Conservation (phyloP, 352 stramenopile genomes). For the Globisporangium paroecandrum region DNA sequence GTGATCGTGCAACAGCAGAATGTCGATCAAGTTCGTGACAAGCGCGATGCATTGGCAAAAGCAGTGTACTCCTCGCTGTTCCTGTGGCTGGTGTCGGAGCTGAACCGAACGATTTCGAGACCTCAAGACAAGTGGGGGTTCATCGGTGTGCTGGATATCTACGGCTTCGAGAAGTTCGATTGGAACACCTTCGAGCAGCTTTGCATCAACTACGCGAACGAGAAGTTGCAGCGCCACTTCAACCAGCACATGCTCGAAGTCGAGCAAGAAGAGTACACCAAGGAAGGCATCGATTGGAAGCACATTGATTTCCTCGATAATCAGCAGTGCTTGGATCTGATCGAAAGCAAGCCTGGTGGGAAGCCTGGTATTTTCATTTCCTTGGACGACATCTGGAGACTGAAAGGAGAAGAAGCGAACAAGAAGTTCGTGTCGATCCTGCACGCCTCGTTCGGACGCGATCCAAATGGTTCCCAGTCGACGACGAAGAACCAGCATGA, state of each 20-base stretch:
- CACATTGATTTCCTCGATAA: conserved; percentile 94
- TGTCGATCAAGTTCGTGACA: conserved; percentile 83
- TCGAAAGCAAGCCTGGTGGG: conserved; percentile 88
- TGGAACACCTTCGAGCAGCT: conserved; percentile 96
- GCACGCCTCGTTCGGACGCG: conserved; percentile 76
- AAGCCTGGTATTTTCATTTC: conserved; percentile 93
- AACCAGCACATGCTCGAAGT: conserved; percentile 96
- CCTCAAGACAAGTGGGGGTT: conserved; percentile 85
- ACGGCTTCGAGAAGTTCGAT: conserved; percentile 97
- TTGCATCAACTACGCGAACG: conserved; percentile 96
- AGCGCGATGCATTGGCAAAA: conserved; percentile 89
- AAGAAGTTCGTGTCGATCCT: conserved; percentile 89
- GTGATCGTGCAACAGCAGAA: conserved; percentile 89
- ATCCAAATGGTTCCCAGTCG: conserved; percentile 38
- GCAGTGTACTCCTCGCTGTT: conserved; percentile 92
- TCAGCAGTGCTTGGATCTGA: conserved; percentile 90
- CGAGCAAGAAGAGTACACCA: conserved; percentile 97
- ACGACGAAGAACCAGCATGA: conserved; percentile 80
- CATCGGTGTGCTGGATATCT: conserved; percentile 97
- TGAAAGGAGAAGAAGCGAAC: conserved; percentile 92
- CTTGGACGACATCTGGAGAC: conserved; percentile 94
- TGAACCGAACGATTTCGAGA: conserved; percentile 89
- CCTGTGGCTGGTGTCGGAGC: conserved; percentile 85
- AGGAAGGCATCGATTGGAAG: conserved; percentile 93
- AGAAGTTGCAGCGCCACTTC: conserved; percentile 92